A percentile compares a stretch with the other conserved stretches of the same genome.
Evolutionary conservation across 345 rosid genomes (phyloP).

Genomic region (Firmiana major): DNA sequence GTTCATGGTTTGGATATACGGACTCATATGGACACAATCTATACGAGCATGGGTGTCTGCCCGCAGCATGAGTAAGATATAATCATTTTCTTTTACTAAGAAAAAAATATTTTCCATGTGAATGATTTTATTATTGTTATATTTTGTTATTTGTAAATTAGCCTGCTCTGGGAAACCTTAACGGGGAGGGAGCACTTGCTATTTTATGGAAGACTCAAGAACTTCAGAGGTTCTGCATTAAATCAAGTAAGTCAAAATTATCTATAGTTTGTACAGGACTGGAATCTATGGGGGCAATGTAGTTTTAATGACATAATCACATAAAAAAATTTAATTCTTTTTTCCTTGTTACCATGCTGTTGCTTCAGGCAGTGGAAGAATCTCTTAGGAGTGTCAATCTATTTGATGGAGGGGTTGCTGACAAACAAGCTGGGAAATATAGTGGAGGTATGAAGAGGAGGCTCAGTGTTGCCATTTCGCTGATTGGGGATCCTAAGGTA

Average conservation of each 20-base stretch:
- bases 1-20: conserved; percentile 72
- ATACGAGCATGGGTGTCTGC: conserved; percentile 95
- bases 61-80: conserved; percentile 88
- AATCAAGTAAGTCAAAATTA: conserved; percentile 38
- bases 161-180: conserved; percentile 91
- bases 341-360: conserved; percentile 11
- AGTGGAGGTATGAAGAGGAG: conserved; percentile 99
- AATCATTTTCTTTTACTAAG: conserved; percentile 3
- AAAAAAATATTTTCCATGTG: background rate
- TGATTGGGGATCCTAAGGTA: conserved; percentile 93
- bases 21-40: conserved; percentile 72
- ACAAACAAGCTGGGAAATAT: conserved; percentile 84
- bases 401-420: conserved; percentile 77
- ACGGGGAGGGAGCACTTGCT: conserved; percentile 91
- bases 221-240: conserved; percentile 73
- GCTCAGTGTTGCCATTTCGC: conserved; percentile 94
- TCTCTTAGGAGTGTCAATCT: conserved; percentile 75
- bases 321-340: background rate
- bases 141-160: conserved; percentile 24
- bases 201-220: conserved; percentile 95
- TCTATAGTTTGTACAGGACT: background rate
- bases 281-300: background rate
- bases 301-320: background rate
- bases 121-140: background rate
- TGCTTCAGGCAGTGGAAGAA: conserved; percentile 83